phyloP scores from a whole-genome alignment of 2,329 filamentous ascomycete genomes.

The Sclerotinia glacialis region DNA sequence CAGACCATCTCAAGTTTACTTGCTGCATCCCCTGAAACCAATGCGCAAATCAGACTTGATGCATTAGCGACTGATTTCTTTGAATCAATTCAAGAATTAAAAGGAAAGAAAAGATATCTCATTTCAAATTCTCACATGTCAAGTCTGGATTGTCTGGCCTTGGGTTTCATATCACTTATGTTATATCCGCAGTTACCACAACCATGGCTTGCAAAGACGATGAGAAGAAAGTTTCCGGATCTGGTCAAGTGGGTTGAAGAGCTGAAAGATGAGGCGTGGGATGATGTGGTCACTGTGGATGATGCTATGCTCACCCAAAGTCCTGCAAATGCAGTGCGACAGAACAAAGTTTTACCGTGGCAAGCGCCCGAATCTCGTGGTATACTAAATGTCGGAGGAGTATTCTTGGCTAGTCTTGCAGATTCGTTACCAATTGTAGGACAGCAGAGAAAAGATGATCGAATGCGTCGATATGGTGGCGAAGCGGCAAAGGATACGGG shows the following conservation, averaged over 20 bases:
- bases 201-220: constrained; percentile 58
- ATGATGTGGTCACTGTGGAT: constrained; percentile 34
- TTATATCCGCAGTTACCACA: constrained; percentile 59
- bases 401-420: constrained; percentile 34
- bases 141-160: constrained; percentile 73
- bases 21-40: constrained; percentile 67
- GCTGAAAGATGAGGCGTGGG: constrained; percentile 42
- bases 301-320: constrained; percentile 32
- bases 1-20: constrained; percentile 53
- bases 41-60: constrained; percentile 72
- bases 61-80: constrained; percentile 69
- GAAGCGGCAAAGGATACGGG: constrained; percentile 30
- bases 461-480: constrained; percentile 31
- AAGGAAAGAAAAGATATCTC: constrained; percentile 55
- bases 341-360: constrained; percentile 36
- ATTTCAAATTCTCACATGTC: constrained; percentile 52
- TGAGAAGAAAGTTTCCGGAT: constrained; percentile 49
- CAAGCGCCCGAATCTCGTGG: constrained; percentile 34
- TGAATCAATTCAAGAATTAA: constrained; percentile 63
- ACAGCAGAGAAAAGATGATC: constrained; percentile 33
- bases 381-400: constrained; percentile 32
- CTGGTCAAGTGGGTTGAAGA: constrained; percentile 47
- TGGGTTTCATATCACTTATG: constrained; percentile 78
- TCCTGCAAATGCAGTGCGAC: constrained; percentile 24
- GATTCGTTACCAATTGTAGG: constrained; percentile 37